Evolutionary conservation across 176 grass and related monocot genomes (phyloP), one percentile per base, ranked within the genome.

Genomic region (Oryza nivara): DNA sequence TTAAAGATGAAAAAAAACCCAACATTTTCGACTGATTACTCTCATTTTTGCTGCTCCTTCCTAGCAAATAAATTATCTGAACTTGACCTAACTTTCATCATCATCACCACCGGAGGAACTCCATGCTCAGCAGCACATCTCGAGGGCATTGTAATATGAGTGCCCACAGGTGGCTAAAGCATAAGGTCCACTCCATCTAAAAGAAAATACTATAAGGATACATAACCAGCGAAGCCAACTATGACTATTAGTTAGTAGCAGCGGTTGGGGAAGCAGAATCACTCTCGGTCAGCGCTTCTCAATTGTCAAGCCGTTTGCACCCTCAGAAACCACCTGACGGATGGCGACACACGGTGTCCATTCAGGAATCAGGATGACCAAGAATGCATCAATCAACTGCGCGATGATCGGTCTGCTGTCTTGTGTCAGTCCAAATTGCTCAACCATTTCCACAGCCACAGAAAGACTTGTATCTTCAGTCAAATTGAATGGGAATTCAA

Each of bases 361-460:
- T 34, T 71, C 70, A 63, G 79, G 79, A 68, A 82, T 79, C 67
- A 88, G 20, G 48, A 86, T 68, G 16, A 83, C 74, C 60, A 92
- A 48, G 75, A 86, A 92, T 35, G 49, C 65, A 74, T 85, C 90
- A 76, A 89, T 89, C 80, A 92, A 56, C 83, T 83, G 82, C 0
- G 86, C 10, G 25, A 88, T 88, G 41, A 83, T 64, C 48, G 74
- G 68, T 56, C 70, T 40, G 64, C 81, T 70, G 68, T 70, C 78
- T 63, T 75, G 58, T 3, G 86, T 58, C 49, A 86, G 34, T 79
- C 73, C 73, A 41, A 88, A 76, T 58, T 52, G 49, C 7, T 86
- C 79, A 66, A 85, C 47, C 79, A 92, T 88, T 83, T 92, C 86
- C n/a, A 17, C 9, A 73, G 90, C 86, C 30, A 88, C 63, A 45